phyloP scores from a whole-genome alignment of 176 grass and related monocot genomes.

The Eleusine indica region DNA sequence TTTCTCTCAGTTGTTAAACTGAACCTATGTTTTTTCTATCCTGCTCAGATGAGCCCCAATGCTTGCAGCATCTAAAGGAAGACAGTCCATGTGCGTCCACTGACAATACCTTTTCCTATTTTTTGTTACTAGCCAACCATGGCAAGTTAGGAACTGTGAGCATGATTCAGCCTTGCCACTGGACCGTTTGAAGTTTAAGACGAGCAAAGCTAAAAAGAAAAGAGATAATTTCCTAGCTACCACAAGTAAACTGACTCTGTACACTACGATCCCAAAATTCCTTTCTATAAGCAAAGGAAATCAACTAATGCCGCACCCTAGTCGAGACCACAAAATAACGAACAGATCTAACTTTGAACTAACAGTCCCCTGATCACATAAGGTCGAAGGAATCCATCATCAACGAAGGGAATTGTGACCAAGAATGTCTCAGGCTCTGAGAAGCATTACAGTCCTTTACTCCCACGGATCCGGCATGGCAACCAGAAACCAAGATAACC shows the following conservation, averaged over 20 bases:
- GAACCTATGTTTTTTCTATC: not conserved
- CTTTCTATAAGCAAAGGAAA: too few relatives aligned
- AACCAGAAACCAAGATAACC: not conserved
- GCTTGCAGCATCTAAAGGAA: not conserved
- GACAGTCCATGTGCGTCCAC: too few relatives aligned
- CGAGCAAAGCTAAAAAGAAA: too few relatives aligned
- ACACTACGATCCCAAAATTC: not conserved
- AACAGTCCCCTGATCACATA: not conserved
- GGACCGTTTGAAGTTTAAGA: not conserved
- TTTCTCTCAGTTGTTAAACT: not conserved
- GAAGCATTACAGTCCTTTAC: not conserved
- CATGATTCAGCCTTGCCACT: not conserved
- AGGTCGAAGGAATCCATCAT: not conserved
- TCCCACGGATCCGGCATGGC: conserved; percentile 22
- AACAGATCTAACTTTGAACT: conserved; percentile 35
- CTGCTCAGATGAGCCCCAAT: not conserved
- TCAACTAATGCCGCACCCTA: not conserved
- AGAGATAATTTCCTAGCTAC: not conserved
- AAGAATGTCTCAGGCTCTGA: not conserved
- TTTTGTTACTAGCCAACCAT: too few relatives aligned
- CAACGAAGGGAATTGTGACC: not conserved
- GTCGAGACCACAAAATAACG: not conserved
- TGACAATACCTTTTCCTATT: too few relatives aligned
- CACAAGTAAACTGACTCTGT: conserved; percentile 5
- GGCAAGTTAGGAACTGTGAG: too few relatives aligned